Conservation (phyloP, 1,284 basidiomycete species). For the Phellopilus nigrolimitatus region DNA sequence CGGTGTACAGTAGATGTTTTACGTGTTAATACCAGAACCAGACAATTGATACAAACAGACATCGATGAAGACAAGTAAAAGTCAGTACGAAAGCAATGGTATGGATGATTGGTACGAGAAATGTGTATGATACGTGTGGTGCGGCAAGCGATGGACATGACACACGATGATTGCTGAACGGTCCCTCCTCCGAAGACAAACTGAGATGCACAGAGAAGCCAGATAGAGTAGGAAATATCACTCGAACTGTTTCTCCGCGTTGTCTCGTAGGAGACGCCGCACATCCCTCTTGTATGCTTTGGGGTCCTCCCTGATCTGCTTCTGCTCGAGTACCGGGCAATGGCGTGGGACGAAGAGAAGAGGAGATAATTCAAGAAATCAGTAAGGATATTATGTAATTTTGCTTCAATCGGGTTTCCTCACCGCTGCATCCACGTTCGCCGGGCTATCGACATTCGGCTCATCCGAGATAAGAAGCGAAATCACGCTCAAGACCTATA, state of each 20-base stretch:
- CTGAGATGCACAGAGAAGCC: background rate
- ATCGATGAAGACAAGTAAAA: no score
- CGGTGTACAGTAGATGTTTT: no score
- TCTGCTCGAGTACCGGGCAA: background rate
- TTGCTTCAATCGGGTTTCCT: conserved; percentile 15
- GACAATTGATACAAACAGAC: no score
- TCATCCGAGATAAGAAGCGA: conserved; percentile 90
- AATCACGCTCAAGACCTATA: conserved; percentile 93
- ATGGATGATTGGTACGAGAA: no score
- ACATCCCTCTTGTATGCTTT: conserved; percentile 90
- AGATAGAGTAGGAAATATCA: background rate
- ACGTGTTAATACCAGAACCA: no score
- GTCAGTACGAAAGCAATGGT: no score
- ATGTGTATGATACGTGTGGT: no score
- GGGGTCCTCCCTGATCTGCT: conserved; percentile 11
- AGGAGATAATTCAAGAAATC: background rate
- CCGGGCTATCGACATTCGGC: conserved; percentile 93
- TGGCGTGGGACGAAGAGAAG: background rate
- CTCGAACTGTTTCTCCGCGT: conserved; percentile 75
- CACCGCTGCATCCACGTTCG: conserved; percentile 91
- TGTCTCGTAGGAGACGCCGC: conserved; percentile 75
- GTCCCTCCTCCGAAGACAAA: background rate
- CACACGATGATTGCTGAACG: background rate
- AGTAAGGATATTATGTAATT: background rate
- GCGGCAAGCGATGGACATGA: background rate